Conservation (phyloP, 768 basidiomycete genomes). For the Tylopilus balloui region DNA sequence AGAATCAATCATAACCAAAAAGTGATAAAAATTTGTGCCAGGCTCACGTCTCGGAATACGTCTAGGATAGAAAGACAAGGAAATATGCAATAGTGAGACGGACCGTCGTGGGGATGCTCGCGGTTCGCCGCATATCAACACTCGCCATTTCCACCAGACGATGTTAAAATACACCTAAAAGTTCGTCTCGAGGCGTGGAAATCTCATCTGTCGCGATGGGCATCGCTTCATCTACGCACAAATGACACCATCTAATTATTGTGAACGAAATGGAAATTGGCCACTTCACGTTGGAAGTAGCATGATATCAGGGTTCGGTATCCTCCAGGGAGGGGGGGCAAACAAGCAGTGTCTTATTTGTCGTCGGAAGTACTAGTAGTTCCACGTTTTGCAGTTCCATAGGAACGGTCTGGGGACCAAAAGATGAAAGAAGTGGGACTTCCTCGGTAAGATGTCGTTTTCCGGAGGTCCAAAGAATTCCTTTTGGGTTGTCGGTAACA, state of each 20-base stretch:
- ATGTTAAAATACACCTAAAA: background rate
- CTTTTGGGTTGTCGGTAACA: conserved; percentile 41
- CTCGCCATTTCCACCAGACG: conserved; percentile 10
- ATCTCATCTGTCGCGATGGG: conserved; percentile 34
- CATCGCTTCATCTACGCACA: conserved; percentile 31
- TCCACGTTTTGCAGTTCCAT: conserved; percentile 56
- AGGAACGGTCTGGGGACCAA: conserved; percentile 51
- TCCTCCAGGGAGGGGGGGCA: too few species aligned
- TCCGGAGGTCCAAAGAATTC: conserved; percentile 34
- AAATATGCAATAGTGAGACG: too few species aligned
- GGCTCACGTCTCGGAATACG: conserved; percentile 34
- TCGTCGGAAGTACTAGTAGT: conserved; percentile 51
- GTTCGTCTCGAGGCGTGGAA: background rate
- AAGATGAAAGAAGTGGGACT: conserved; percentile 44
- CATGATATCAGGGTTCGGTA: background rate
- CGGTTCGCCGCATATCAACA: conserved; percentile 40
- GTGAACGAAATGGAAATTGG: too few species aligned
- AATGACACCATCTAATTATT: background rate
- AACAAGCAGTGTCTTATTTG: conserved; percentile 37
- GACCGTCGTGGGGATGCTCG: too few species aligned
- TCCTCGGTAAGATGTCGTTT: conserved; percentile 28
- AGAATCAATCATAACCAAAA: background rate
- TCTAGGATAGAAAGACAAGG: too few species aligned
- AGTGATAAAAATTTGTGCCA: conserved; percentile 51
- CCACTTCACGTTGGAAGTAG: conserved; percentile 51